These are phyloP conservation scores for Neonectria punicea DNA, from an alignment of 2,329 filamentous ascomycete genomes.

Conservation along the genomic window DNA sequence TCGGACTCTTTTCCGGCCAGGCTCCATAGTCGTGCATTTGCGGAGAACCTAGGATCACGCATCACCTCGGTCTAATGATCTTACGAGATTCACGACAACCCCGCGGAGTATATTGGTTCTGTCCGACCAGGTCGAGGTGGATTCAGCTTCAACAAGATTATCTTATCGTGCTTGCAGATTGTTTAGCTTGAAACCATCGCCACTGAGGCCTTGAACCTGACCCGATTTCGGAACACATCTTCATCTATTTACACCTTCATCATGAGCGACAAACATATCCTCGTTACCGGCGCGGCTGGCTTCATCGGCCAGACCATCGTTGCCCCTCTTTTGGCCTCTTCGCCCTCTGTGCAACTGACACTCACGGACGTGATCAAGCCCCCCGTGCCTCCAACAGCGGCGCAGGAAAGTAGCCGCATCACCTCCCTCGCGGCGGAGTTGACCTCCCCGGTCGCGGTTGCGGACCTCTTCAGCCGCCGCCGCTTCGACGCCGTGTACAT, in stretches of 20 bases:
- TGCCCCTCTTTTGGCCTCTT: constrained; percentile 60
- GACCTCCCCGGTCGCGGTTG: constrained; percentile 31
- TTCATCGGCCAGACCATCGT: constrained; percentile 73
- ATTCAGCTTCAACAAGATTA: constrained; percentile 1
- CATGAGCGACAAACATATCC: constrained; percentile 50
- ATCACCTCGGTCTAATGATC: not conserved
- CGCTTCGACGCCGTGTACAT: constrained; percentile 62
- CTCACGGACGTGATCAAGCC: constrained; percentile 68
- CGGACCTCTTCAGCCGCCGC: constrained; percentile 43
- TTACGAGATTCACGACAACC: constrained; percentile 17
- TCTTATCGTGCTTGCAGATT: constrained; percentile 13
- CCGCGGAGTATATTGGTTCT: constrained; percentile 30
- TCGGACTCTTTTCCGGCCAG: constrained; percentile 33
- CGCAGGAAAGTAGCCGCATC: constrained; percentile 44
- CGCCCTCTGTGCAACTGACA: constrained; percentile 54
- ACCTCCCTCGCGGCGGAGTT: constrained; percentile 42
- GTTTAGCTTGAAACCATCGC: constrained; percentile 2
- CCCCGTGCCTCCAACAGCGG: constrained; percentile 54
- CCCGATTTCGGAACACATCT: constrained; percentile 6
- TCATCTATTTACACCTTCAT: not conserved
- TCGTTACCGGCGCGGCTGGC: constrained; percentile 72
- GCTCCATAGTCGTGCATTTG: constrained; percentile 28
- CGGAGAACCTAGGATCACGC: constrained; percentile 25
- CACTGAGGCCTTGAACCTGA: not conserved
- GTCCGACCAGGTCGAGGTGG: constrained; percentile 12